Evolutionary conservation across 257 asterid genomes (phyloP).

Genomic region (Echium plantagineum): DNA sequence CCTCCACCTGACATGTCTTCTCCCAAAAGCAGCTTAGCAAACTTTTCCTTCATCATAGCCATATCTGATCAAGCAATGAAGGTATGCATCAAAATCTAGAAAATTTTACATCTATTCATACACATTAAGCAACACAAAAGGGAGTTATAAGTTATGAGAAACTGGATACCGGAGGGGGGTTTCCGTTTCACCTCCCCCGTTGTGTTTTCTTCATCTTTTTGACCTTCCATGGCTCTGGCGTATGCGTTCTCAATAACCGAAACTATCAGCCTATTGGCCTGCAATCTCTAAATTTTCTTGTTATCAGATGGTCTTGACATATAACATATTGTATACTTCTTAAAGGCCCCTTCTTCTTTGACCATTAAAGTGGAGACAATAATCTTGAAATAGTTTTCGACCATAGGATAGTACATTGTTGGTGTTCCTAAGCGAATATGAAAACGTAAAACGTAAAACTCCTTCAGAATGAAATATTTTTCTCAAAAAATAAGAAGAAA

Average conservation of each 20-base stretch:
- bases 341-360: neutral
- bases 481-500: too few species aligned
- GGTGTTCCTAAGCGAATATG: too few species aligned
- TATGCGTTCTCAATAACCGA: too few species aligned
- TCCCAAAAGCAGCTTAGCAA: slow-evolving; percentile 67
- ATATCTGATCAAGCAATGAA: neutral
- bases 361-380: neutral
- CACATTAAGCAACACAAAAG: neutral
- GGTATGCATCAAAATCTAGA: neutral
- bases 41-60: slow-evolving; percentile 48
- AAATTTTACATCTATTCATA: too few species aligned
- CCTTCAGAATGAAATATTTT: neutral
- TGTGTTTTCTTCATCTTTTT: neutral
- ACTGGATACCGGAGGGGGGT: neutral
- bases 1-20: slow-evolving; percentile 95
- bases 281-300: neutral
- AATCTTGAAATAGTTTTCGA: too few species aligned
- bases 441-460: too few species aligned
- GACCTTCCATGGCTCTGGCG: too few species aligned
- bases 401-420: too few species aligned
- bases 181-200: neutral
- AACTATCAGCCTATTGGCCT: too few species aligned
- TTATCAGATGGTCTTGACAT: neutral
- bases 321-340: neutral
- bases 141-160: neutral